Percentiles rank a stretch among this genome's conserved stretches.
Conservation (phyloP, 73 alveolate species). For the Symbiodinium pilosum region DNA sequence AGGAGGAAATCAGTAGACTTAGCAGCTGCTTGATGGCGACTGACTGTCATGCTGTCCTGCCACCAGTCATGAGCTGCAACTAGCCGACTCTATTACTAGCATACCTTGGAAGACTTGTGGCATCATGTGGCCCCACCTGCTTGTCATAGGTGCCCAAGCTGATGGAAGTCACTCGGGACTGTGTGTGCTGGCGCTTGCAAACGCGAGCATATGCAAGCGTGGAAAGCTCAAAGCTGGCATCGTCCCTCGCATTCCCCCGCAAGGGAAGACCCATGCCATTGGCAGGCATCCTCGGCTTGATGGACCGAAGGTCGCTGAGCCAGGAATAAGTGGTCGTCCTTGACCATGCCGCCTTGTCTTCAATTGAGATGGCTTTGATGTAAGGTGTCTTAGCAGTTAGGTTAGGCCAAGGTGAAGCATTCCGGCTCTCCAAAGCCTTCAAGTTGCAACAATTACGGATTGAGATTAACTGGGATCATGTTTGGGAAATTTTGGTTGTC, state of each 20-base stretch:
- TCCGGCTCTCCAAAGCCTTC: too few species aligned
- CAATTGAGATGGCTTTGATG: not conserved
- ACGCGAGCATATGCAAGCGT: not conserved
- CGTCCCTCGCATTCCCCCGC: not conserved
- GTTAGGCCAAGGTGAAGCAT: too few species aligned
- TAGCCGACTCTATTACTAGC: not conserved
- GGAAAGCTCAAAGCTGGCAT: not conserved
- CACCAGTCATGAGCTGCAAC: not conserved
- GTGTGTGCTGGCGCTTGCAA: too few species aligned
- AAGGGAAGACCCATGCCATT: not conserved
- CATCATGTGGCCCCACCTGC: too few species aligned
- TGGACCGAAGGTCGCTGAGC: slow-evolving; percentile 22
- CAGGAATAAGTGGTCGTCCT: not conserved
- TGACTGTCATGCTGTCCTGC: too few species aligned
- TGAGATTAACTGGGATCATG: not conserved
- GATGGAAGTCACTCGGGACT: too few species aligned
- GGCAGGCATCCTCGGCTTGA: not conserved
- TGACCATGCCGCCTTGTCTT: not conserved
- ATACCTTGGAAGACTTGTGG: not conserved
- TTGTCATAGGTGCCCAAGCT: not conserved
- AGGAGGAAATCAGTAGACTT: not conserved
- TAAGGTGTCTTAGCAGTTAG: too few species aligned
- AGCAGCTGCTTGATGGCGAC: too few species aligned
- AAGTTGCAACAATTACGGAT: too few species aligned
- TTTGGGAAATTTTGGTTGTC: not conserved